phyloP scores from a whole-genome alignment of 805 yeast genomes.

The Zygosaccharomyces bisporus region DNA sequence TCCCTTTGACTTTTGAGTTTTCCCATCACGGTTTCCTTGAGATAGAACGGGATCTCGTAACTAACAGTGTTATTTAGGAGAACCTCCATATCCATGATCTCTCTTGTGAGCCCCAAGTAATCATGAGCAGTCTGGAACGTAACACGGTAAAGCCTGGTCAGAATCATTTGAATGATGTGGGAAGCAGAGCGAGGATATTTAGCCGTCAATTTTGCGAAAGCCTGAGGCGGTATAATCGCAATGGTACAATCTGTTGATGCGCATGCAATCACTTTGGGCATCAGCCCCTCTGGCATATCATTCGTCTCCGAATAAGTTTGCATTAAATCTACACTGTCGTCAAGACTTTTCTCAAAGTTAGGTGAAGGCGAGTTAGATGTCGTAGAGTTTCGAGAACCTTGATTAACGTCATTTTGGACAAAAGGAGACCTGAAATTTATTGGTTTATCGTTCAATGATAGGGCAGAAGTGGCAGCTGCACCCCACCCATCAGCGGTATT shows the following conservation, averaged over 20 bases:
- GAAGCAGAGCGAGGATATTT: constrained; percentile 88
- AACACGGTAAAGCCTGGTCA: constrained; percentile 81
- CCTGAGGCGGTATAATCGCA: constrained; percentile 84
- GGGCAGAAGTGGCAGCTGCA: constrained; percentile 1
- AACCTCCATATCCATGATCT: constrained; percentile 72
- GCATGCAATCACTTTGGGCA: constrained; percentile 58
- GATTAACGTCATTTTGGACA: neutral
- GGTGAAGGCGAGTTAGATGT: constrained; percentile 6
- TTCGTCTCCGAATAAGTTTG: constrained; percentile 3
- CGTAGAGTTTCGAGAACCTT: constrained; percentile 5
- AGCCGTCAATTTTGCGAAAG: constrained; percentile 66
- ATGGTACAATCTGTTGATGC: constrained; percentile 77
- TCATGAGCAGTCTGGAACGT: constrained; percentile 87
- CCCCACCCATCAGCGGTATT: constrained; percentile 8
- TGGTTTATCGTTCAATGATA: constrained; percentile 6
- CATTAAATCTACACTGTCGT: constrained; percentile 1
- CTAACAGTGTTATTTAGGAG: constrained; percentile 50
- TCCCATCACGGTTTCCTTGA: constrained; percentile 54
- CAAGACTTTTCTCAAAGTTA: neutral
- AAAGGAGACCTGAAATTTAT: constrained; percentile 4
- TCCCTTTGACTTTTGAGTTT: constrained; percentile 32
- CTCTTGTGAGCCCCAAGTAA: constrained; percentile 79
- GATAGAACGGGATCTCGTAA: constrained; percentile 57
- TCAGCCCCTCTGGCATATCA: constrained; percentile 6
- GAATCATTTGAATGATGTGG: constrained; percentile 88